phyloP scores from a whole-genome alignment of 202 grass and related monocot species.

The Saccharum hybrid region DNA sequence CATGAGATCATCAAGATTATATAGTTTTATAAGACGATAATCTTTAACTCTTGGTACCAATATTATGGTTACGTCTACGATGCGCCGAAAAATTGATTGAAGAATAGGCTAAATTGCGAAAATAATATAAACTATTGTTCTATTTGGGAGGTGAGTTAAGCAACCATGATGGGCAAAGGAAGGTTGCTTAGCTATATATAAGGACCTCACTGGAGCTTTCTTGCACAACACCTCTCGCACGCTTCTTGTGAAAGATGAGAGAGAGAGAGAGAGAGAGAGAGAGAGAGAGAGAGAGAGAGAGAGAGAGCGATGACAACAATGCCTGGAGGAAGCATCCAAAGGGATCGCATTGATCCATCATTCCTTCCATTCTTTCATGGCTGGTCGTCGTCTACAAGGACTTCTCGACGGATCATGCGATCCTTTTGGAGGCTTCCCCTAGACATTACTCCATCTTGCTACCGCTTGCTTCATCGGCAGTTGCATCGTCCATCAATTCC shows the following conservation, averaged over 20 bases:
- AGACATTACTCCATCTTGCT: slow-evolving; percentile 52
- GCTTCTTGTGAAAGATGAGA: too few relatives aligned
- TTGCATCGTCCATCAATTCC: not conserved
- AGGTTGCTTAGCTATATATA: slow-evolving; percentile 58
- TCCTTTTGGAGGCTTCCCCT: slow-evolving; percentile 85
- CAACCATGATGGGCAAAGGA: slow-evolving; percentile 45
- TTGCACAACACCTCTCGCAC: slow-evolving; percentile 52
- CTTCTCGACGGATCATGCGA: slow-evolving; percentile 64
- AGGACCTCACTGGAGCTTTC: slow-evolving; percentile 54
- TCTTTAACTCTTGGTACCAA: slow-evolving; percentile 11
- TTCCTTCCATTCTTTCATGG: slow-evolving; percentile 37
- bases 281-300: not conserved
- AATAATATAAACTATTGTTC: slow-evolving; percentile 41
- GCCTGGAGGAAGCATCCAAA: slow-evolving; percentile 78
- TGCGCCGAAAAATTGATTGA: slow-evolving; percentile 14
- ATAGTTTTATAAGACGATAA: slow-evolving; percentile 15
- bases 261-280: too few relatives aligned
- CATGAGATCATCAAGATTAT: slow-evolving; percentile 4
- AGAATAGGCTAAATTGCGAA: slow-evolving; percentile 13
- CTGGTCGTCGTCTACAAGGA: not conserved
- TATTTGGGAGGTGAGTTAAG: slow-evolving; percentile 43
- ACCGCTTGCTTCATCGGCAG: not conserved
- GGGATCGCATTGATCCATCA: slow-evolving; percentile 91
- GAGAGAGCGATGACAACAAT: too few relatives aligned
- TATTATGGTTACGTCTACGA: slow-evolving; percentile 12